Evolutionary conservation across 768 basidiomycete species (phyloP).

Genomic region (Gyrodon lividus): DNA sequence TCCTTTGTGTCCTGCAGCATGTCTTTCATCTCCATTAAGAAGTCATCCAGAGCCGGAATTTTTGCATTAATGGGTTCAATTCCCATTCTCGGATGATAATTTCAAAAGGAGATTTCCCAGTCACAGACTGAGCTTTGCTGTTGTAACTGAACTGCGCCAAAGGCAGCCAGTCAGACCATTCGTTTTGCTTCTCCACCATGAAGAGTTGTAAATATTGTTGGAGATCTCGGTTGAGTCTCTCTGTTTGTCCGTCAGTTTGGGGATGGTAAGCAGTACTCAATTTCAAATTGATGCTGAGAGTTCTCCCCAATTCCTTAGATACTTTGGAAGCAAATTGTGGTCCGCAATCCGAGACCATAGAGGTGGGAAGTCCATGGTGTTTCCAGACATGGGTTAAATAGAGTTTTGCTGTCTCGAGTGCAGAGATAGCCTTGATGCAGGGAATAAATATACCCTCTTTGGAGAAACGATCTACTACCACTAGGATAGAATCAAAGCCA

Average conservation of each 20-base stretch:
- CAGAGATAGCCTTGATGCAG: not conserved
- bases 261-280: too few species aligned
- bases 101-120: slow-evolving; percentile 24
- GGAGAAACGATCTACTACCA: not conserved
- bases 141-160: slow-evolving; percentile 33
- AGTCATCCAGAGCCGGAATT: slow-evolving; percentile 14
- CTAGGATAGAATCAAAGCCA: not conserved
- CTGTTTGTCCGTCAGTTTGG: too few species aligned
- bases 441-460: not conserved
- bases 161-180: slow-evolving; percentile 27
- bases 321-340: too few species aligned
- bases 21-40: slow-evolving; percentile 6
- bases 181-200: slow-evolving; percentile 19
- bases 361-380: too few species aligned
- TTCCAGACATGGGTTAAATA: too few species aligned
- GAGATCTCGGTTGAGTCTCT: slow-evolving; percentile 35
- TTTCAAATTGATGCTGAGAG: too few species aligned
- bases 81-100: slow-evolving; percentile 21
- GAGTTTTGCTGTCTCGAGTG: not conserved
- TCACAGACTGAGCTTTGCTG: slow-evolving; percentile 20
- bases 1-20: too few species aligned
- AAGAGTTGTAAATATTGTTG: too few species aligned
- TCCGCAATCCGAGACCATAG: too few species aligned
- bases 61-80: slow-evolving; percentile 2
- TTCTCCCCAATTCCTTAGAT: too few species aligned